Evolutionary conservation across 768 basidiomycete species (phyloP).

Genomic region (Coprinopsis marcescibilis): DNA sequence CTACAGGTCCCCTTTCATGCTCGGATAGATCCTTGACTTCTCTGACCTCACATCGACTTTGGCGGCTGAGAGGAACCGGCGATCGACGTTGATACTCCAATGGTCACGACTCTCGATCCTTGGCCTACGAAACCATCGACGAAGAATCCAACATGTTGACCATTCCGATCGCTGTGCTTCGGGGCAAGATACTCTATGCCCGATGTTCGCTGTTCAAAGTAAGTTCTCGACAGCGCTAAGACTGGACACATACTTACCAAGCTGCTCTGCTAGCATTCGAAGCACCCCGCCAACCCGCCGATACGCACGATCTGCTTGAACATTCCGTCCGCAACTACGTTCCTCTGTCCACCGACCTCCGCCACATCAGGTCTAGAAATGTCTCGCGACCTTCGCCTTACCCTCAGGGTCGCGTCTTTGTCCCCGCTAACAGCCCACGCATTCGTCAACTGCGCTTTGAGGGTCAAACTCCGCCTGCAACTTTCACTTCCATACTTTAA

Average conservation of each 20-base stretch:
- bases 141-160: constrained; percentile 44
- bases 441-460: not conserved
- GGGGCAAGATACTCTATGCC: constrained; percentile 73
- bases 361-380: constrained; percentile 59
- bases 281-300: constrained; percentile 56
- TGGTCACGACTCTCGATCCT: constrained; percentile 55
- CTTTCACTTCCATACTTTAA: constrained; percentile 32
- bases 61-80: constrained; percentile 42
- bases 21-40: too few relatives aligned
- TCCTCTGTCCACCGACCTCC: constrained; percentile 69
- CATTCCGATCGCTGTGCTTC: constrained; percentile 26
- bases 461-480: too few relatives aligned
- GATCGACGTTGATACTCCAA: constrained; percentile 69
- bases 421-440: constrained; percentile 15
- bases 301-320: constrained; percentile 68
- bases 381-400: constrained; percentile 73
- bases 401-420: constrained; percentile 43
- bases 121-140: constrained; percentile 74
- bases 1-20: too few relatives aligned
- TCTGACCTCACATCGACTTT: constrained; percentile 43
- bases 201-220: constrained; percentile 70
- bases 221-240: constrained; percentile 23
- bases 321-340: constrained; percentile 68
- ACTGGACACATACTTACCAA: constrained; percentile 3
- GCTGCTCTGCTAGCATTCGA: constrained; percentile 49